These are phyloP conservation scores for Sugiyamaella marilandica DNA, from an alignment of 805 yeast species.

Conservation along the genomic window DNA sequence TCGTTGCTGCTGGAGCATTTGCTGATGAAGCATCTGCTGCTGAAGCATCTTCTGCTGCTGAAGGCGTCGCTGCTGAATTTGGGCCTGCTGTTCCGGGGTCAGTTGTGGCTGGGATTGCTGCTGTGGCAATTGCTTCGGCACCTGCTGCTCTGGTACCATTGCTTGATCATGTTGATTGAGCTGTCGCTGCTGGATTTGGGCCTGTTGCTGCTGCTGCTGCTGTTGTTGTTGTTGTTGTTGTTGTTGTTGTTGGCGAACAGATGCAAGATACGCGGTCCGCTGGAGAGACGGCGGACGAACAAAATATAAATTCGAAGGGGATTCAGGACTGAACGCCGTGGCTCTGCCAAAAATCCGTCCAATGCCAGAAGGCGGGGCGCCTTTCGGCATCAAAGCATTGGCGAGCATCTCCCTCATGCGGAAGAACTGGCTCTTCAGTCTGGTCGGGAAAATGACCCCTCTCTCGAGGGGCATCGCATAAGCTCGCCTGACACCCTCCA, in stretches of 20 bases:
- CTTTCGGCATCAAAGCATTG: conserved; percentile 50
- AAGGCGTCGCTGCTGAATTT: conserved; percentile 3
- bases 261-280: conserved; percentile 21
- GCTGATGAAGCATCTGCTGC: neutral
- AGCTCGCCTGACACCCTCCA: conserved; percentile 73
- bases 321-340: conserved; percentile 67
- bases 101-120: neutral
- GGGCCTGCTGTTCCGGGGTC: neutral
- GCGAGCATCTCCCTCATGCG: conserved; percentile 95
- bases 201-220: conserved; percentile 19
- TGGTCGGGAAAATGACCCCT: conserved; percentile 62
- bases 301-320: conserved; percentile 47
- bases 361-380: conserved; percentile 53
- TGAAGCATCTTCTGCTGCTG: neutral
- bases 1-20: neutral
- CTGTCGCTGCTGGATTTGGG: conserved; percentile 15
- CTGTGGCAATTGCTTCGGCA: neutral
- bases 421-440: conserved; percentile 66
- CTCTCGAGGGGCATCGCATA: conserved; percentile 62
- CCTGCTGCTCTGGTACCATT: neutral
- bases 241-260: conserved; percentile 14
- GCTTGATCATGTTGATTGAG: conserved; percentile 2
- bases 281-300: conserved; percentile 33
- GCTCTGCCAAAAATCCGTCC: conserved; percentile 81
- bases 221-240: conserved; percentile 14